phyloP scores from a whole-genome alignment of 2,329 filamentous ascomycete species.

The Geoglossum cookeanum region DNA sequence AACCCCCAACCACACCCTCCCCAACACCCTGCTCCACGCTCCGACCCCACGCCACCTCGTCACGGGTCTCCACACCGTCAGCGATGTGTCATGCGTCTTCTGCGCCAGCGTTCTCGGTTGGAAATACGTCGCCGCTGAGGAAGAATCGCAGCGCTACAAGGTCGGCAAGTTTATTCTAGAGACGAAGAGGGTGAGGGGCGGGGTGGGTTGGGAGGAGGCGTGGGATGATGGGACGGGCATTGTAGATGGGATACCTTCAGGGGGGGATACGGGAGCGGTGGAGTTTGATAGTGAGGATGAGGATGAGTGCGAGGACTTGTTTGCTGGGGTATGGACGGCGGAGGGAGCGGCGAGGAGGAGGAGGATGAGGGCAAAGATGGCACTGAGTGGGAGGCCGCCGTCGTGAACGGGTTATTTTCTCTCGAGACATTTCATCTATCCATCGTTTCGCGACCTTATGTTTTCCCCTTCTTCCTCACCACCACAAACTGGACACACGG shows the following conservation, averaged over 20 bases:
- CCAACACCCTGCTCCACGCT: constrained; percentile 38
- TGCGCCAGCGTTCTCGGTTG: constrained; percentile 40
- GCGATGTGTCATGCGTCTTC: constrained; percentile 36
- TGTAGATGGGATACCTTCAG: not conserved
- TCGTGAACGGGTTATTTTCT: not conserved
- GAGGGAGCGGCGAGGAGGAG: constrained; percentile 30
- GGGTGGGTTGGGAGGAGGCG: constrained; percentile 31
- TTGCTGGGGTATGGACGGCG: constrained; percentile 41
- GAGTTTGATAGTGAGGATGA: constrained; percentile 48
- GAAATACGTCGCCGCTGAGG: constrained; percentile 45
- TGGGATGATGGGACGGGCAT: constrained; percentile 8
- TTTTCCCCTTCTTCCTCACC: too few relatives aligned
- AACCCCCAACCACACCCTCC: constrained; percentile 23
- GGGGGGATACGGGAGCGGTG: constrained; percentile 18
- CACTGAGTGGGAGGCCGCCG: not conserved
- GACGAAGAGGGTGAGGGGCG: constrained; percentile 33
- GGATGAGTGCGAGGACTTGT: constrained; percentile 46
- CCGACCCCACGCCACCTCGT: constrained; percentile 39
- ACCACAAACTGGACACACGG: too few relatives aligned
- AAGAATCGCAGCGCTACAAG: constrained; percentile 42
- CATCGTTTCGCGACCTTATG: too few relatives aligned
- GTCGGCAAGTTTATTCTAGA: constrained; percentile 49
- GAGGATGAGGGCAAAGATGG: constrained; percentile 14
- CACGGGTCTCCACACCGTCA: constrained; percentile 42
- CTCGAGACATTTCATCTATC: too few relatives aligned